These are phyloP conservation scores for Pholiota conissans DNA, from an alignment of 768 basidiomycete genomes.

Conservation along the genomic window DNA sequence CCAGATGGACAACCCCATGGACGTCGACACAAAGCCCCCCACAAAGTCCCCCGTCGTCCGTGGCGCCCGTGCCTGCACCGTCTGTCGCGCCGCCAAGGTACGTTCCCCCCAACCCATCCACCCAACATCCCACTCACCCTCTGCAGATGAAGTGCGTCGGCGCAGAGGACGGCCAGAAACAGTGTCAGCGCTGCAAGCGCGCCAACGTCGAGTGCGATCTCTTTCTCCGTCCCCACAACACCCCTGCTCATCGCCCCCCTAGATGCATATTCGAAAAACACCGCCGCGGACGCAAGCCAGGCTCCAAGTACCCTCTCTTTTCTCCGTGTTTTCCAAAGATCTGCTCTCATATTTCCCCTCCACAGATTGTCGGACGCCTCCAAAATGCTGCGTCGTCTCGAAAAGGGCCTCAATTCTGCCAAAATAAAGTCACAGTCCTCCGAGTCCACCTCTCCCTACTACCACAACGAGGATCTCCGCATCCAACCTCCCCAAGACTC, in stretches of 20 bases:
- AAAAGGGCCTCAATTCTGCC: conserved; percentile 77
- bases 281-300: conserved; percentile 84
- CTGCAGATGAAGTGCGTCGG: conserved; percentile 89
- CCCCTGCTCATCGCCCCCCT: conserved; percentile 12
- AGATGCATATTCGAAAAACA: conserved; percentile 90
- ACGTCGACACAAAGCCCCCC: conserved; percentile 32
- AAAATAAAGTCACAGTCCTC: conserved; percentile 66
- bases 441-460: conserved; percentile 36
- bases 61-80: conserved; percentile 73
- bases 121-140: conserved; percentile 20
- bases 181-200: conserved; percentile 83
- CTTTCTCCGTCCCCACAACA: conserved; percentile 11
- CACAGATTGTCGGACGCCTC: conserved; percentile 82
- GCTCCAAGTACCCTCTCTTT: conserved; percentile 66
- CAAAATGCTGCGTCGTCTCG: conserved; percentile 84
- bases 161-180: conserved; percentile 79
- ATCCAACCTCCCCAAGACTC: conserved; percentile 22
- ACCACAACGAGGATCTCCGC: conserved; percentile 27
- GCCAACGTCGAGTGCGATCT: conserved; percentile 68
- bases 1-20: conserved; percentile 39
- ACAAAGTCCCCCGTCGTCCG: conserved; percentile 49
- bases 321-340: too few relatives aligned
- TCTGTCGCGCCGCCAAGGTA: conserved; percentile 82
- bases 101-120: conserved; percentile 24
- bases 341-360: background rate